Evolutionary conservation across 352 stramenopile genomes (phyloP), one percentile per base, ranked within the genome.

Genomic region (Globisporangium heterothallicum): DNA sequence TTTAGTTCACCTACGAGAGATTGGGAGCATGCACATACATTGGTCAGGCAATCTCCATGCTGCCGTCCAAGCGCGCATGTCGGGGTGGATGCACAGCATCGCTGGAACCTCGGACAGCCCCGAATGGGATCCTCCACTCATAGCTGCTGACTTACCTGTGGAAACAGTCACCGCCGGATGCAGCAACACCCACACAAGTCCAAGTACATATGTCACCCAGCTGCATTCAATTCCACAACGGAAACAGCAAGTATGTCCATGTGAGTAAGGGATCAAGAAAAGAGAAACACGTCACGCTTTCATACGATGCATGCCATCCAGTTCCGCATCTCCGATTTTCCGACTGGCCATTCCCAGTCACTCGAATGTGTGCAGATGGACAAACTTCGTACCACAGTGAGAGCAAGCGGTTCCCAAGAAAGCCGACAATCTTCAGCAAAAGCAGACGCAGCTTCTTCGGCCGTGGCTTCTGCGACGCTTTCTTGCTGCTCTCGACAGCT

Each of bases 101-200:
- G n/a, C n/a, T n/a, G n/a, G n/a, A n/a, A n/a, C n/a, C n/a, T n/a
- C n/a, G n/a, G n/a, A n/a, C n/a, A n/a, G n/a, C n/a, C n/a, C n/a
- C n/a, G n/a, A n/a, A n/a, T n/a, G n/a, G n/a, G n/a, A n/a, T n/a
- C n/a, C n/a, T n/a, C n/a, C 19, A 34, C 8, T 10, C 36, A 12
- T 42, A 49, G 8, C 12, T 4, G 6, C 8, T 21, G n/a, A 25
- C 47, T 24, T 61, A 79, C 80, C 80, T 2, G 83, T 95, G 0
- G 85, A 86, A 44, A 94, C 59, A 9, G 84, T 93, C 34, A 81
- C 74, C 2, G 66, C 71, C 2, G 85, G 85, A 55, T 93, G 86
- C 10, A 93, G 49, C 9, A 88, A 53, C 44, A 95, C 53, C 85
- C 85, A 95, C 24, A 88, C n/a, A 13, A 90, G 38, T 0, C 79